Percentiles rank a stretch among this genome's conserved stretches.
Conservation (phyloP, 2,329 filamentous ascomycete genomes). For the Colletotrichum sp. region DNA sequence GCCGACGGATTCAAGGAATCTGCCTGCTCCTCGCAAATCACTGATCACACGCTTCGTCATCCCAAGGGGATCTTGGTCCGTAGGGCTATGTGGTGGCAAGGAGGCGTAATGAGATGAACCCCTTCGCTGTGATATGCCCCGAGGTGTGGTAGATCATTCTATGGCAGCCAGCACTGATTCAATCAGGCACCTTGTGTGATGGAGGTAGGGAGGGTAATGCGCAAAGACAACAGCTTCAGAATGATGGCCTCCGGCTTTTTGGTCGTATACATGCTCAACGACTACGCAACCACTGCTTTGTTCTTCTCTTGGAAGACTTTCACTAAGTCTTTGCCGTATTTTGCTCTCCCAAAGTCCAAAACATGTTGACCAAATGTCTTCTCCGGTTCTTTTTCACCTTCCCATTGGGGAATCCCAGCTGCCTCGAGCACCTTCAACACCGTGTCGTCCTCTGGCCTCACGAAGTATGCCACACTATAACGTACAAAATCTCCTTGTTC, state of each 20-base stretch:
- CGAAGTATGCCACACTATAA: not conserved
- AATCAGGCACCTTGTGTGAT: not conserved
- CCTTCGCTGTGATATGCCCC: not conserved
- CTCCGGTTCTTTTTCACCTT: not conserved
- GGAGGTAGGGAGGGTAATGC: not conserved
- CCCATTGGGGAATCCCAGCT: not conserved
- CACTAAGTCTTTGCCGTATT: not conserved
- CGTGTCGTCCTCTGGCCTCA: not conserved
- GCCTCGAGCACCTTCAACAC: not conserved
- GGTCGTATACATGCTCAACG: not conserved
- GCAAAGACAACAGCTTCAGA: not conserved
- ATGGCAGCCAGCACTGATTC: not conserved
- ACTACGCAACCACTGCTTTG: not conserved
- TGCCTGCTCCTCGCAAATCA: not conserved
- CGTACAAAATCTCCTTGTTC: not conserved
- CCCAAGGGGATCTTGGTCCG: not conserved
- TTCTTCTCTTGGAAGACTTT: not conserved
- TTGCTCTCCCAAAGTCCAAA: not conserved
- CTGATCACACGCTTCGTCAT: not conserved
- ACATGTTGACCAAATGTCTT: not conserved
- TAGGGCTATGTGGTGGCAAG: not conserved
- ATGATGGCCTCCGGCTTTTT: not conserved
- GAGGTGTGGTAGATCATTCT: not conserved
- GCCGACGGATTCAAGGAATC: not conserved
- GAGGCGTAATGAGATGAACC: not conserved